These are phyloP conservation scores for Discostella pseudostelligera DNA, from an alignment of 108 stramenopile genomes.

Conservation along the genomic window DNA sequence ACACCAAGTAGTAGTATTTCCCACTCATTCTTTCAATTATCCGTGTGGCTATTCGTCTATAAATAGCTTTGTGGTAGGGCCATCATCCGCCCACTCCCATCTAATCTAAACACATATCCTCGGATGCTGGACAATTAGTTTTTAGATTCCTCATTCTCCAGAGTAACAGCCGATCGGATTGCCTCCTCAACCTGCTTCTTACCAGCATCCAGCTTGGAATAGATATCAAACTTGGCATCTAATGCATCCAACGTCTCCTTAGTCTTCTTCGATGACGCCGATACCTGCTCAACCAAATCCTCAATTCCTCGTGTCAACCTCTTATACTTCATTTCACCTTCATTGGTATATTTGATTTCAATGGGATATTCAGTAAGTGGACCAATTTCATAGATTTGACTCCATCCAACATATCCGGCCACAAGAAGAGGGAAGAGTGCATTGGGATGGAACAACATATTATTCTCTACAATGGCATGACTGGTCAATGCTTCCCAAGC, in stretches of 20 bases:
- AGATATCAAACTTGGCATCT: conserved; percentile 34
- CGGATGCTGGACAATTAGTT: too few relatives aligned
- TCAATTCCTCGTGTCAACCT: conserved; percentile 26
- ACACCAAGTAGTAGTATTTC: too few relatives aligned
- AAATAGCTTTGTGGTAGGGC: too few relatives aligned
- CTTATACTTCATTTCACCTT: conserved; percentile 56
- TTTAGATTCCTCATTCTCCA: too few relatives aligned
- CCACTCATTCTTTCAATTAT: too few relatives aligned
- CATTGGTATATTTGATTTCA: conserved; percentile 53
- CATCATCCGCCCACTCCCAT: too few relatives aligned
- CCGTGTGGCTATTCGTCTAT: too few relatives aligned
- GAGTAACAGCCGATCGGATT: background rate
- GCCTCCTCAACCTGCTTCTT: too few relatives aligned
- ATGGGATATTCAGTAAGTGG: conserved; percentile 52
- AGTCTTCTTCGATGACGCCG: conserved; percentile 10
- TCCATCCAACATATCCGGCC: conserved; percentile 59
- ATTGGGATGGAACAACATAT: conserved; percentile 82
- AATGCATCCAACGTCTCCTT: conserved; percentile 15
- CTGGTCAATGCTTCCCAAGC: conserved; percentile 73
- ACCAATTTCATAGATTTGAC: conserved; percentile 59
- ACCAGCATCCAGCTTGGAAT: background rate
- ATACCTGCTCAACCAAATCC: conserved; percentile 4
- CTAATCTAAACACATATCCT: too few relatives aligned
- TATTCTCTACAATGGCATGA: conserved; percentile 74
- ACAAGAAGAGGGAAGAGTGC: conserved; percentile 57